These are phyloP conservation scores for Aegilops tauschii DNA, from an alignment of 176 grass and related monocot genomes.

Conservation along the genomic window DNA sequence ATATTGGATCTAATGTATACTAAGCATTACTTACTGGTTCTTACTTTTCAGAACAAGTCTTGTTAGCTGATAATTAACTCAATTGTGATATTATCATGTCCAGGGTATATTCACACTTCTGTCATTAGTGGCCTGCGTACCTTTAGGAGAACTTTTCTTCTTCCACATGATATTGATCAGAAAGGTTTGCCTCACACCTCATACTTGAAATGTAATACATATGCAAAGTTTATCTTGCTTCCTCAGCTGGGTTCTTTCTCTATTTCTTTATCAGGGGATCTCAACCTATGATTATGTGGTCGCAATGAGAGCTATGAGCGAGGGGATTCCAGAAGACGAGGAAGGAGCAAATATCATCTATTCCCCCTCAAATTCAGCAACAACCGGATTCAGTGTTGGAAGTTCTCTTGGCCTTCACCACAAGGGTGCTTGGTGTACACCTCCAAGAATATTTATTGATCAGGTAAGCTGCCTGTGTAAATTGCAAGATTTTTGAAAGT, in stretches of 20 bases:
- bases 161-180: constrained; percentile 98
- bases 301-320: constrained; percentile 97
- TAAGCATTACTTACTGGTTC: not conserved
- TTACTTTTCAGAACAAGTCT: not conserved
- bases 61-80: constrained; percentile 22
- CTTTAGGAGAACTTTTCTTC: constrained; percentile 96
- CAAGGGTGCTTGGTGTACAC: constrained; percentile 97
- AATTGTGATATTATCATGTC: constrained; percentile 40
- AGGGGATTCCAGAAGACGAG: constrained; percentile 76
- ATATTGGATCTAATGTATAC: constrained; percentile 8
- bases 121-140: constrained; percentile 80
- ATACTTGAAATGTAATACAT: constrained; percentile 11
- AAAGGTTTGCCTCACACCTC: constrained; percentile 61
- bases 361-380: constrained; percentile 92
- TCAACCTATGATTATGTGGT: constrained; percentile 99
- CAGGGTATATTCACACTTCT: constrained; percentile 83
- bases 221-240: constrained; percentile 10
- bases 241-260: not conserved
- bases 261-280: constrained; percentile 67
- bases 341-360: constrained; percentile 83
- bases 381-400: constrained; percentile 89
- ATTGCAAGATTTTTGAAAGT: not conserved
- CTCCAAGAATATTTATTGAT: constrained; percentile 95
- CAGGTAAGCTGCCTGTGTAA: constrained; percentile 38
- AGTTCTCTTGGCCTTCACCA: constrained; percentile 90